A percentile compares a stretch with the other conserved stretches of the same genome.
These are phyloP conservation scores for Irineochytrium annulatum DNA, from an alignment of 192 early-diverging fungal genomes.

Conservation along the genomic window DNA sequence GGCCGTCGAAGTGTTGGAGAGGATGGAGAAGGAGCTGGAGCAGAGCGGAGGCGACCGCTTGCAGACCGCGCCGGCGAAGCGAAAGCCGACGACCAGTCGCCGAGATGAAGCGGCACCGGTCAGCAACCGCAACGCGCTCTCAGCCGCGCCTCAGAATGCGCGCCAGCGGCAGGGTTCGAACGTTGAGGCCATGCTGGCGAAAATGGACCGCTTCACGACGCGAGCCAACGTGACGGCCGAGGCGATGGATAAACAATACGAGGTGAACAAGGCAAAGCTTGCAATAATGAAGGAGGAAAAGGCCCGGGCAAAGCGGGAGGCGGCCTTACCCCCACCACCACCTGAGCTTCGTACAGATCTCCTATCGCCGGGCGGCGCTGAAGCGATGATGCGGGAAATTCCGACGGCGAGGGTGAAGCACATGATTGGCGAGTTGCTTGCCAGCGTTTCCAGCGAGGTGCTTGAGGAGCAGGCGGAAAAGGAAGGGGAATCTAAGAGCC, in stretches of 20 bases:
- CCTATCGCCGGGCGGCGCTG: background rate
- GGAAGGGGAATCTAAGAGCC: too few species aligned
- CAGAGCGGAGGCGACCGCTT: background rate
- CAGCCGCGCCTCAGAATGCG: background rate
- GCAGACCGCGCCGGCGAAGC: background rate
- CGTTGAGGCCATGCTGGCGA: background rate
- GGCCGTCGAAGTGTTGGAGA: background rate
- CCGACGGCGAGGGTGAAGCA: background rate
- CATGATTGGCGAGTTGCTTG: background rate
- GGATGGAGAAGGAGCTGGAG: background rate
- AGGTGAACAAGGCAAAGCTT: background rate
- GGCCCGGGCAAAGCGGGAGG: background rate
- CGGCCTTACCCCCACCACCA: too few species aligned
- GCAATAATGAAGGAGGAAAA: background rate
- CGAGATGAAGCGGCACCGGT: background rate
- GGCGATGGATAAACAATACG: background rate
- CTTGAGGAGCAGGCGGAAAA: too few species aligned
- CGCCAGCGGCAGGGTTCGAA: background rate
- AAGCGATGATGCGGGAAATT: background rate
- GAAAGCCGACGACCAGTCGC: background rate
- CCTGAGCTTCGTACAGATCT: too few species aligned
- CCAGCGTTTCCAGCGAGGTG: background rate
- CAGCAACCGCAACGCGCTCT: background rate
- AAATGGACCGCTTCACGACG: background rate
- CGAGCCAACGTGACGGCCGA: background rate